Conservation (phyloP, 148 eudicot genomes). For the Simmondsia chinensis region DNA sequence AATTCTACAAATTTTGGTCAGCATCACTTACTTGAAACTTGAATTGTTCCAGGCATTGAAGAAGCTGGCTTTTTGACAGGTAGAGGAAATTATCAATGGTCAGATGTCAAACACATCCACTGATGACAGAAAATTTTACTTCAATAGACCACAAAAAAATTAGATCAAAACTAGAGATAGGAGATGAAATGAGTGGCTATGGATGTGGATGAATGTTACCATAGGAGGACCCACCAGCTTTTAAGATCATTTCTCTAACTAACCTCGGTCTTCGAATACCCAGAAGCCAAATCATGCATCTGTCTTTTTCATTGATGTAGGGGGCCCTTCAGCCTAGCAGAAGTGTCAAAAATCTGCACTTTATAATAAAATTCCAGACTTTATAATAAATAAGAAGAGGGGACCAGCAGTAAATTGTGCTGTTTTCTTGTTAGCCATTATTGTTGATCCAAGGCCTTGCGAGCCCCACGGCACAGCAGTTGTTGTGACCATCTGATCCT, state of each 20-base stretch:
- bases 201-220: slow-evolving; percentile 8
- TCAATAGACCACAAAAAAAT: not conserved
- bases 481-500: no score
- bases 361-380: no score
- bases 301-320: not conserved
- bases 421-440: no score
- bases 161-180: not conserved
- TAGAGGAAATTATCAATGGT: not conserved
- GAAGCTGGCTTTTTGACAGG: slow-evolving; percentile 1
- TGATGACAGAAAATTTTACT: not conserved
- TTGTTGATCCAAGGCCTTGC: no score
- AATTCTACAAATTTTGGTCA: no score
- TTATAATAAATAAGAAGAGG: no score
- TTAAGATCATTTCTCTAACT: no score
- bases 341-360: no score
- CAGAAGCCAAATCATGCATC: not conserved
- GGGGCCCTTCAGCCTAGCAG: no score
- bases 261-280: no score
- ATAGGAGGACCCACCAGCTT: not conserved
- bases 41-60: slow-evolving; percentile 89
- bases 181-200: not conserved
- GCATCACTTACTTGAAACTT: slow-evolving; percentile 63
- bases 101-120: not conserved
- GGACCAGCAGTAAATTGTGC: no score
- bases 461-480: no score